Base-by-base conservation (phyloP, 148 eudicot genomes). In the Silene uniflora region DNA sequence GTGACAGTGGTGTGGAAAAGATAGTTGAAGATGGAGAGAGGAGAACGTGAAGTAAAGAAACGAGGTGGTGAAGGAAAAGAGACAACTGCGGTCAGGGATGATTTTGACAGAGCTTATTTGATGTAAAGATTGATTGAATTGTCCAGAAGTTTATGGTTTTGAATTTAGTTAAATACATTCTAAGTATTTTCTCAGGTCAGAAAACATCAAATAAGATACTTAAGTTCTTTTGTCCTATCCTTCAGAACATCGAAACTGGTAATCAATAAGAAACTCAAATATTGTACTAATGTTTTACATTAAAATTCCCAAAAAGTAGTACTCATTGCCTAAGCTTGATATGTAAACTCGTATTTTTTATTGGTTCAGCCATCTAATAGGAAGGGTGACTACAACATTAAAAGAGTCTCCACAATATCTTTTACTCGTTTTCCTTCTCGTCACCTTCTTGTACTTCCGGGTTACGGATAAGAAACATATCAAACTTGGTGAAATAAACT, bases 1-100 rank as follows among this genome's bases (percentile, higher is more conserved):
- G 19, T 1, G 62, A 77, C 0, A 85, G 74, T 0, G 81, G 72
- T 2, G 85, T 73, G 0, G 77, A 77, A 0, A 39, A 4, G 6
- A 35, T 3, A 35, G 8, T 39, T 39, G 44, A 39, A 39, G 9
- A 39, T 39, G 16, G 76, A 83, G 7, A 6, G 54, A 7, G 72
- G 46, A 7, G 69, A 67, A 0, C 10, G 17, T 17, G 10, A 59
- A 16, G 3, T 11, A 70, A 32, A 7, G 71, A 73, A 35, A 73
- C 14, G 25, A 46, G n/a, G 35, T 32, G 29, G 10, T 17, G 56
- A 23, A 49, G 47, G 7, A 18, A 47, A 21, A 58, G 61, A 21
- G 19, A 55, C 69, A 73, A 18, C 56, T 65, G 52, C n/a, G 14
- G 55, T 46, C 55, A 60, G 12, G 62, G 52, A 49, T 67, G 80